Percentiles rank a stretch among this genome's conserved stretches.
These are phyloP conservation scores for Alternaria consortialis DNA, from an alignment of 2,329 filamentous ascomycete genomes.

Conservation along the genomic window DNA sequence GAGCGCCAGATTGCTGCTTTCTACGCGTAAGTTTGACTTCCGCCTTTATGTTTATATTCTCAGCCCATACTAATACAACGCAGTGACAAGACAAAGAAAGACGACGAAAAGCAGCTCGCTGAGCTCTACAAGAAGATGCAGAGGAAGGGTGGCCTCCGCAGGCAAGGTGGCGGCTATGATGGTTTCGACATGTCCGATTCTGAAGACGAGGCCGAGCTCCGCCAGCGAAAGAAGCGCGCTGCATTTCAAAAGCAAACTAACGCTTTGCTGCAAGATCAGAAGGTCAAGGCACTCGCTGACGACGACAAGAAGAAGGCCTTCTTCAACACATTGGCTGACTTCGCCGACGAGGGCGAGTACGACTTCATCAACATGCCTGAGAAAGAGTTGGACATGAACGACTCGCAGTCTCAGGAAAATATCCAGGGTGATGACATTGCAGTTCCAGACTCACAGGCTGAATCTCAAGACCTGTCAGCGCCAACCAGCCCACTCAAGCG, in stretches of 20 bases:
- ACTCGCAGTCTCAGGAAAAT: slow-evolving; percentile 33
- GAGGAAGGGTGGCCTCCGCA: slow-evolving; percentile 79
- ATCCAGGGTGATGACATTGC: slow-evolving; percentile 26
- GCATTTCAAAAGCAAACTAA: slow-evolving; percentile 94
- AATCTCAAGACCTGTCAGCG: slow-evolving; percentile 12
- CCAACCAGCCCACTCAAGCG: slow-evolving; percentile 49
- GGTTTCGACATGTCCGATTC: slow-evolving; percentile 83
- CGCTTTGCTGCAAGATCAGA: slow-evolving; percentile 86
- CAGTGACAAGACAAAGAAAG: slow-evolving; percentile 79
- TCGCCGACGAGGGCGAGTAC: slow-evolving; percentile 74
- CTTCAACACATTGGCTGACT: slow-evolving; percentile 86
- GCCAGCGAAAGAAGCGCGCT: slow-evolving; percentile 80
- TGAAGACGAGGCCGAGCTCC: slow-evolving; percentile 83
- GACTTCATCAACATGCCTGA: slow-evolving; percentile 72
- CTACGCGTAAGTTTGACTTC: slow-evolving; percentile 74
- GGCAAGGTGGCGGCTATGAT: slow-evolving; percentile 72
- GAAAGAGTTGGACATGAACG: slow-evolving; percentile 34
- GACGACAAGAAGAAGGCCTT: slow-evolving; percentile 92
- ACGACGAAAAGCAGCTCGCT: slow-evolving; percentile 72
- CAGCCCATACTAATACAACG: slow-evolving; percentile 22
- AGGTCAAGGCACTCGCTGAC: slow-evolving; percentile 87
- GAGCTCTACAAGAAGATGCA: slow-evolving; percentile 68
- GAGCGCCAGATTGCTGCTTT: slow-evolving; percentile 84
- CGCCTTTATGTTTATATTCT: background rate
- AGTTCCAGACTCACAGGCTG: slow-evolving; percentile 52